Evolutionary conservation across 208 protist species (phyloP).

Genomic region (Acanthamoeba culbertsoni): DNA sequence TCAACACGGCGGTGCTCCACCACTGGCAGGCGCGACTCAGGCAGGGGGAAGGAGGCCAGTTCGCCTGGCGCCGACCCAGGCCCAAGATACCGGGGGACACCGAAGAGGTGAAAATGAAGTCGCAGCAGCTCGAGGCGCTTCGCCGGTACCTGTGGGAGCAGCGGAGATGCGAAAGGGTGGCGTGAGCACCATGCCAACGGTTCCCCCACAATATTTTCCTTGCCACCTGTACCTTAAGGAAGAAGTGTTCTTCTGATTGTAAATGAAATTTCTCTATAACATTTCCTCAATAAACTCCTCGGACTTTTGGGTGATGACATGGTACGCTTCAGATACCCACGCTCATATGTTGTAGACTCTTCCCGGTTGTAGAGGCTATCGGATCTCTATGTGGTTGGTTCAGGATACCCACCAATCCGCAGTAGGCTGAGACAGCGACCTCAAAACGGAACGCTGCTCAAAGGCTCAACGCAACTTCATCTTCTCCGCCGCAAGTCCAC

Average conservation of each 20-base stretch:
- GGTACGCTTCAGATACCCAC: too few species aligned
- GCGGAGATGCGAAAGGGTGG: not conserved
- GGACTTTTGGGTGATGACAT: too few species aligned
- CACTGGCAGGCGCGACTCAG: not conserved
- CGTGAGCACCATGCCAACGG: not conserved
- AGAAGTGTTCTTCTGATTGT: not conserved
- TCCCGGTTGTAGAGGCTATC: too few species aligned
- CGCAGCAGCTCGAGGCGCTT: not conserved
- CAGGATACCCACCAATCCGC: too few species aligned
- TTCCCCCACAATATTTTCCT: not conserved
- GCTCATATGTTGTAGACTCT: too few species aligned
- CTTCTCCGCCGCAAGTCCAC: too few species aligned
- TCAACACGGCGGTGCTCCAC: not conserved
- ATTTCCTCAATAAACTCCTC: not conserved
- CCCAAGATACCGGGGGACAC: not conserved
- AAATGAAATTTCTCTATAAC: not conserved
- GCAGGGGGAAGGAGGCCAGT: not conserved
- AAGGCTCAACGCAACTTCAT: too few species aligned
- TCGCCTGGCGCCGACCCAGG: not conserved
- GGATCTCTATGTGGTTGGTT: too few species aligned
- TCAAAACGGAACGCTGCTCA: too few species aligned
- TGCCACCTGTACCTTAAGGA: not conserved
- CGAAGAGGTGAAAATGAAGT: not conserved
- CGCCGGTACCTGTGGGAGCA: not conserved
- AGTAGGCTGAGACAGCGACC: too few species aligned